Evolutionary conservation across 257 asterid genomes (phyloP), one percentile per base, ranked within the genome.

Genomic region (Sherardia arvensis): DNA sequence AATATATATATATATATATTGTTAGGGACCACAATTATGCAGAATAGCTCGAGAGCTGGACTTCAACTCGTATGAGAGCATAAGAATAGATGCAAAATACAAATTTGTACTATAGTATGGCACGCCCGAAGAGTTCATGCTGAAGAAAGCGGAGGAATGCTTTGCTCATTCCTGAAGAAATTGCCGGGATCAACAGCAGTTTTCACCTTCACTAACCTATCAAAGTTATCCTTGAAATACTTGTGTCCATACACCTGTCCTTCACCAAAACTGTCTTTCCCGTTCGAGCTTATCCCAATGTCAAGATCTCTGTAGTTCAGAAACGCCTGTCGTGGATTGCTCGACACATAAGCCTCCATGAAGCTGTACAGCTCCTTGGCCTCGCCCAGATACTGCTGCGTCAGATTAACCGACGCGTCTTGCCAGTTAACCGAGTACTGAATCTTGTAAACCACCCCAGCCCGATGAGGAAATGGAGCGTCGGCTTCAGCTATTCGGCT

Each of bases 271-370:
- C 69, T 68, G 1, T 68, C 33, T 0, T 22, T 7, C 0, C 77
- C 79, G 4, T 77, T 55, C 34, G 40, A 3, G 12, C 61, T 71
- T 7, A 55, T 21, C 7, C 79, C 77, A 23, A 81, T 71, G 22
- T 81, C 87, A 8, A 81, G 53, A 22, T 81, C 87, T 53, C 84
- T 66, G 22, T 81, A 81, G 27, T 78, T 78, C 22, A 81, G 73
- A 66, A 65, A 81, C 1, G 84, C 74, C 30, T 76, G 73, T 51
- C 87, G 71, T 0, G 87, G 87, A 27, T 74, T 71, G 29, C 43
- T 73, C 8, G 79, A 78, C 14, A 71, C 81, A 23, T 22, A 81
- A 3, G 84, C 76, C 3, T 67, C 34, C 81, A 73, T 80, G 34
- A 68, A 80, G 65, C 55, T 54, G 29, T 69, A 72, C 4, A 80